A percentile compares a stretch with the other conserved stretches of the same genome.
Conservation (phyloP, 2,329 filamentous ascomycete genomes). For the Cadophora malorum region DNA sequence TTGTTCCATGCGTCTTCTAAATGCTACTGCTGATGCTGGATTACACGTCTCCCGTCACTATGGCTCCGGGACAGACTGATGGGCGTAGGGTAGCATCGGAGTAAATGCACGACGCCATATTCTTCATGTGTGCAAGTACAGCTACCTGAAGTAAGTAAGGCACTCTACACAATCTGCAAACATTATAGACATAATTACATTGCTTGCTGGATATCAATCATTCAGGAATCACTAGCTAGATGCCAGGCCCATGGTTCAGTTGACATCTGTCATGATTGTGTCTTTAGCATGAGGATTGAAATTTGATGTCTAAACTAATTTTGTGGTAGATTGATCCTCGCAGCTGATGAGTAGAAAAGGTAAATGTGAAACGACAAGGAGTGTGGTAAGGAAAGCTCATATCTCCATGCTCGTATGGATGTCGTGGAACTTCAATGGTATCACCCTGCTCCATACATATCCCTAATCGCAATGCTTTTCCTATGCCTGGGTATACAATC, state of each 20-base stretch:
- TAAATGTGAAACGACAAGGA: neutral
- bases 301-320: neutral
- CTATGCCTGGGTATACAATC: neutral
- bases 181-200: too few species aligned
- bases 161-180: too few species aligned
- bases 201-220: too few species aligned
- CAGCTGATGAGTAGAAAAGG: neutral
- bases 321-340: neutral
- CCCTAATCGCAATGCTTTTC: slow-evolving; percentile 1
- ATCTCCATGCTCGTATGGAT: neutral
- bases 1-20: neutral
- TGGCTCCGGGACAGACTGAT: slow-evolving; percentile 15
- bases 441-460: slow-evolving; percentile 11
- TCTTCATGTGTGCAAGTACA: slow-evolving; percentile 3
- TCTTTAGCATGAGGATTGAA: neutral
- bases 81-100: neutral
- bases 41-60: slow-evolving; percentile 22
- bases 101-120: neutral
- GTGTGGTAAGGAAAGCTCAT: slow-evolving; percentile 6
- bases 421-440: slow-evolving; percentile 8
- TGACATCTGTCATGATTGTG: neutral
- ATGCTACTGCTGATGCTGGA: neutral
- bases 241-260: neutral
- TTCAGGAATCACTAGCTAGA: too few species aligned
- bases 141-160: neutral